Conservation (phyloP, 2,329 filamentous ascomycete species). For the Alternaria novae-zelandiae region DNA sequence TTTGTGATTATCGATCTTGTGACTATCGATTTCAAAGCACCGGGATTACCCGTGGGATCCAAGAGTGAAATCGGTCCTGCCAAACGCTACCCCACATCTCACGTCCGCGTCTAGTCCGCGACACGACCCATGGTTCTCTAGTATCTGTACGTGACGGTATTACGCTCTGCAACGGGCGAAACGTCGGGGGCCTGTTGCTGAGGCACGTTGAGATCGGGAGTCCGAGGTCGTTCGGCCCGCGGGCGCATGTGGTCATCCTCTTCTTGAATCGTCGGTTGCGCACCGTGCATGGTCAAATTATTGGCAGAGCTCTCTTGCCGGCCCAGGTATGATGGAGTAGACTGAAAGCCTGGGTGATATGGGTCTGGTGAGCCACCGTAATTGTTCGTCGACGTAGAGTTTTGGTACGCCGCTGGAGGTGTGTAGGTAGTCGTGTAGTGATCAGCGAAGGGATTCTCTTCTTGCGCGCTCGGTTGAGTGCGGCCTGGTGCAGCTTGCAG, state of each 20-base stretch:
- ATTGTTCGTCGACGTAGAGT: conserved; percentile 20
- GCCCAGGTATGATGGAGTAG: conserved; percentile 52
- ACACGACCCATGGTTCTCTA: conserved; percentile 22
- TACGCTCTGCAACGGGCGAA: conserved; percentile 46
- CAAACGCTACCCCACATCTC: conserved; percentile 18
- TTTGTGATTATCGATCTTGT: neutral
- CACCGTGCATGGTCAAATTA: conserved; percentile 56
- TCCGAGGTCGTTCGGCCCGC: conserved; percentile 31
- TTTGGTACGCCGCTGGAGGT: conserved; percentile 27
- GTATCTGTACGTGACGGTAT: conserved; percentile 47
- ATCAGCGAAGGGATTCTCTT: conserved; percentile 53
- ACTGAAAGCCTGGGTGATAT: conserved; percentile 45
- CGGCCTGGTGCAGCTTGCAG: conserved; percentile 36
- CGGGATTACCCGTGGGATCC: conserved; percentile 3
- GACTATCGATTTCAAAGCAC: conserved; percentile 8
- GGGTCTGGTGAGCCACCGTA: conserved; percentile 32
- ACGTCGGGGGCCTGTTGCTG: conserved; percentile 34
- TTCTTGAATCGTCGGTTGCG: conserved; percentile 30
- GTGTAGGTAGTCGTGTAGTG: conserved; percentile 45
- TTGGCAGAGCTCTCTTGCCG: conserved; percentile 53
- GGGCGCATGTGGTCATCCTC: conserved; percentile 35
- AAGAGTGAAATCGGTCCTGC: neutral
- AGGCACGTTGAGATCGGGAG: conserved; percentile 29
- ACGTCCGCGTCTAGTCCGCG: conserved; percentile 14
- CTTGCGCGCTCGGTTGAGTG: conserved; percentile 16